Conservation (phyloP, 1,284 basidiomycete genomes). For the Ustilago trichophora region DNA sequence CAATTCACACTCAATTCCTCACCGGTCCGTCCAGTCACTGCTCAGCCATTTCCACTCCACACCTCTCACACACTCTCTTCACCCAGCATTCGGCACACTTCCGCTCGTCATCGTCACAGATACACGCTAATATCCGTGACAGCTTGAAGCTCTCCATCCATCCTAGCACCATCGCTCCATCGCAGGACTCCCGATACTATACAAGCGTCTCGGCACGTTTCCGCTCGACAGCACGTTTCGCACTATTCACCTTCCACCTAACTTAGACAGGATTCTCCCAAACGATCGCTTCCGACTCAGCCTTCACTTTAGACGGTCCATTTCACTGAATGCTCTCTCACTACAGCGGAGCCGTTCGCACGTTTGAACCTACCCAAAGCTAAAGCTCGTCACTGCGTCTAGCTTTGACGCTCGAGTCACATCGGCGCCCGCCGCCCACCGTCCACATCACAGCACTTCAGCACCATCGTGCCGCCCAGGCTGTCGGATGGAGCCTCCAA, state of each 20-base stretch:
- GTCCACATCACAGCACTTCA: neutral
- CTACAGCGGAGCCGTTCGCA: neutral
- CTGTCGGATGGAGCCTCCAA: constrained; percentile 39
- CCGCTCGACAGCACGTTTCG: too few relatives aligned
- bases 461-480: constrained; percentile 26
- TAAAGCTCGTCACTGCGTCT: neutral
- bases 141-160: neutral
- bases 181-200: too few relatives aligned
- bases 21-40: too few relatives aligned
- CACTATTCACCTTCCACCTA: too few relatives aligned
- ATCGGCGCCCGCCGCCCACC: neutral
- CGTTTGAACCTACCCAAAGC: neutral
- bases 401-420: neutral
- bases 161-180: too few relatives aligned
- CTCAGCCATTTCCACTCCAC: too few relatives aligned
- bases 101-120: neutral
- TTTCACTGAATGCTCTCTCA: neutral
- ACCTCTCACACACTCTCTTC: too few relatives aligned
- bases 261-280: neutral
- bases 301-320: neutral
- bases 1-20: too few relatives aligned
- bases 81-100: too few relatives aligned
- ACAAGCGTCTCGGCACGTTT: too few relatives aligned
- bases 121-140: neutral
- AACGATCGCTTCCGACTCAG: neutral